A percentile compares a stretch with the other conserved stretches of the same genome.
Conservation (phyloP, 148 eudicot genomes). For the Rhododendron simsii region DNA sequence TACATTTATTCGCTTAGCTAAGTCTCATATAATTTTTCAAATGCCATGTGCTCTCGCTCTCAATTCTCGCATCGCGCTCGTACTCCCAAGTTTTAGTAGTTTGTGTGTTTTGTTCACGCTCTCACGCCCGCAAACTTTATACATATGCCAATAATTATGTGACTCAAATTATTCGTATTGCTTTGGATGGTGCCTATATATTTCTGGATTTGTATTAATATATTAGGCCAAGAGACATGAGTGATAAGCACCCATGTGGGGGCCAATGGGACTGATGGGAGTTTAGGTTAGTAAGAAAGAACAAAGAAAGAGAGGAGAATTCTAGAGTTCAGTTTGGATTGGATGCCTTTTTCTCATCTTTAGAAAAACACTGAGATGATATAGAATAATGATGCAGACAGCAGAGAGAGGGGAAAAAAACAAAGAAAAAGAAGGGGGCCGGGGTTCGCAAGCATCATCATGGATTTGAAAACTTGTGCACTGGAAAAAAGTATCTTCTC, state of each 20-base stretch:
- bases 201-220: background rate
- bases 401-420: background rate
- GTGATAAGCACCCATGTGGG: constrained; percentile 9
- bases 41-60: no score
- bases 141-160: no score
- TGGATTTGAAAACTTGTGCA: constrained; percentile 13
- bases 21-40: no score
- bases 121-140: no score
- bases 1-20: no score
- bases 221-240: constrained; percentile 8
- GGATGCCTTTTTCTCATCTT: constrained; percentile 23
- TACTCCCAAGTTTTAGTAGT: no score
- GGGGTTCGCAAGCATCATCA: constrained; percentile 5
- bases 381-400: background rate
- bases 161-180: background rate
- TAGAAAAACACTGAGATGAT: constrained; percentile 9
- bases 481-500: constrained; percentile 3
- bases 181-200: background rate
- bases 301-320: constrained; percentile 9
- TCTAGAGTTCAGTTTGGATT: constrained; percentile 17
- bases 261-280: background rate
- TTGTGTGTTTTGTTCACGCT: no score
- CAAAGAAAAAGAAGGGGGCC: no score
- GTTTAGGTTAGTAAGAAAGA: background rate
- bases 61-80: no score